Evolutionary conservation across 2,329 filamentous ascomycete genomes (phyloP), one percentile per base, ranked within the genome.

Genomic region (Aspergillus sp.): DNA sequence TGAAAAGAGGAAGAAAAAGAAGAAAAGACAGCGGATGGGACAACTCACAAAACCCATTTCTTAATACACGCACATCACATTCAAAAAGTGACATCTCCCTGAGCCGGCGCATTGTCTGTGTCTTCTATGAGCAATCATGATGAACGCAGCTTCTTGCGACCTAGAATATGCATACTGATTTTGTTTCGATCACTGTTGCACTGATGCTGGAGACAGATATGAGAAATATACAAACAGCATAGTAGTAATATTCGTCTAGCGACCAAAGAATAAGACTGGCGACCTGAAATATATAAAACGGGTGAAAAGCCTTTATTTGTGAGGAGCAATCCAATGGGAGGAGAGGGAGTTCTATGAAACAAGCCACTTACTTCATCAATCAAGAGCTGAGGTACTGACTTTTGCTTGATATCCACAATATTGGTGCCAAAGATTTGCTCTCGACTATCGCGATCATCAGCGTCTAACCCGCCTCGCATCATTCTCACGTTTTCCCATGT

Each of bases 231-330:
- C 90, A 95, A 13, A 84, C 79, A 4, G 93, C 93, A 68, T 98
- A 98, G 72, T 97, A 98, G 66, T 96, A 98, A 67, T 98, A 98
- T 60, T 94, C 79, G 63, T 98, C 93, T 57, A 96, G 65, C 7
- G 91, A 96, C 93, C 93, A 98, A 3, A 98, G 80, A 37, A 95
- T 70, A 55, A 98, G 75, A 74, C 93, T 97, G 43, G 90, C 91
- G 60, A 97, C 85, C 69, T 98, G 93, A 64, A 98, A 98, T 48
- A 98, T 86, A 66, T 98, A 98, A 66, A 98, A 98, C 0, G 93
- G 94, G 64, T 98, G 93, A 60, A 98, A 90, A 17, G 88, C 90
- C 81, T 88, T 17, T 20, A 19, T 12, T 20, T 39, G 17, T 39
- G n/a, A 19, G 17, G 2, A 35, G 9, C 33, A 37, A 39, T 60